These are phyloP conservation scores for Agrocybe praecox DNA, from an alignment of 768 basidiomycete species.

Conservation along the genomic window DNA sequence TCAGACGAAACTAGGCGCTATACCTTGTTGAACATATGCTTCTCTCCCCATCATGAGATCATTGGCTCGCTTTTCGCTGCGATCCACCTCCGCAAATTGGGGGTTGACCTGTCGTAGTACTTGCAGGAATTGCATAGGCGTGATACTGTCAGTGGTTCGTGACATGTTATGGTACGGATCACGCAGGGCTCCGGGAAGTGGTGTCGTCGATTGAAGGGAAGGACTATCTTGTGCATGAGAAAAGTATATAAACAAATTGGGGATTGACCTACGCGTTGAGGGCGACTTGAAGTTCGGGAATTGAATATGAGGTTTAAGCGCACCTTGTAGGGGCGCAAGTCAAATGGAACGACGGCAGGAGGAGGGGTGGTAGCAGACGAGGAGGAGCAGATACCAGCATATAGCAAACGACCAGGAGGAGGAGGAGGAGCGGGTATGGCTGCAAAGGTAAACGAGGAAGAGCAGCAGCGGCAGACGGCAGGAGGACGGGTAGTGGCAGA, in stretches of 20 bases:
- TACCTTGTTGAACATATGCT: conserved; percentile 79
- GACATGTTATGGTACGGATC: conserved; percentile 76
- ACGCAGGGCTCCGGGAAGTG: conserved; percentile 56
- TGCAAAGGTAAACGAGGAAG: too few relatives aligned
- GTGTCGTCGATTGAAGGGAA: conserved; percentile 39
- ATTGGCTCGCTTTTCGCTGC: conserved; percentile 40
- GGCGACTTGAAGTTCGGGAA: conserved; percentile 85
- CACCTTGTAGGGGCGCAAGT: too few relatives aligned
- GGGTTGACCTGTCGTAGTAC: conserved; percentile 77
- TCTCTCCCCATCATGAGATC: conserved; percentile 33
- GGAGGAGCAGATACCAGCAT: too few relatives aligned
- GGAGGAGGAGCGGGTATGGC: too few relatives aligned
- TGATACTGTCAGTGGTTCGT: conserved; percentile 73
- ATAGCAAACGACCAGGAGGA: too few relatives aligned
- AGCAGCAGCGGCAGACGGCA: too few relatives aligned
- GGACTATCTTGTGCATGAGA: conserved; percentile 23
- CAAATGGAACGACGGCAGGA: too few relatives aligned
- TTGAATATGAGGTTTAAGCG: too few relatives aligned
- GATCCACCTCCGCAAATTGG: conserved; percentile 83
- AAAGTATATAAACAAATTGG: neutral
- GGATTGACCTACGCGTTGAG: conserved; percentile 45
- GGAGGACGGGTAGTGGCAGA: too few relatives aligned
- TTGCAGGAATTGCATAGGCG: conserved; percentile 69
- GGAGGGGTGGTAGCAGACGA: too few relatives aligned
- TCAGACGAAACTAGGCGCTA: neutral